These are phyloP conservation scores for Amanita muscaria DNA, from an alignment of 768 basidiomycete species.

Conservation along the genomic window DNA sequence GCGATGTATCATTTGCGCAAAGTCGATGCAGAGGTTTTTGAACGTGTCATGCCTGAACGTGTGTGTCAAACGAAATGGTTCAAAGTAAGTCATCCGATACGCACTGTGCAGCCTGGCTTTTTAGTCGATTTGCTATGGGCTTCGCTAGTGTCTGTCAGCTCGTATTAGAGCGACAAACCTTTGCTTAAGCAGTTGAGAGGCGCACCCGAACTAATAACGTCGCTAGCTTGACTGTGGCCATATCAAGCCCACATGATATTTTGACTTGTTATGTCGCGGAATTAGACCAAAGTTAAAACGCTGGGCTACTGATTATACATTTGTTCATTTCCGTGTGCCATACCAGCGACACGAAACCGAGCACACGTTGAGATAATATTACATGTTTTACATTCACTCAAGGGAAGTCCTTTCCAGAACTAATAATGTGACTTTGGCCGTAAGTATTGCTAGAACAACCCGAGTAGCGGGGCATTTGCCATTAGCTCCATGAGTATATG, in stretches of 20 bases:
- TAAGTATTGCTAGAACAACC: too few relatives aligned
- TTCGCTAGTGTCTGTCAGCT: slow-evolving; percentile 66
- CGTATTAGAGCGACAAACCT: slow-evolving; percentile 1
- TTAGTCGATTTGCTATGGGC: slow-evolving; percentile 63
- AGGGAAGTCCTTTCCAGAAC: too few relatives aligned
- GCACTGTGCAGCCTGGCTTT: slow-evolving; percentile 65
- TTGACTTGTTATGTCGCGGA: neutral
- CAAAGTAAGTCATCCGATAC: slow-evolving; percentile 16
- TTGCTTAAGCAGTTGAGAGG: neutral
- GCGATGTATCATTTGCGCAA: slow-evolving; percentile 73
- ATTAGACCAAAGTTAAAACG: too few relatives aligned
- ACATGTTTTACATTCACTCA: too few relatives aligned
- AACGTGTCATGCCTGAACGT: slow-evolving; percentile 57
- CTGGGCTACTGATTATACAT: too few relatives aligned
- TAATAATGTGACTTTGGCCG: too few relatives aligned
- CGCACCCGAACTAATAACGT: slow-evolving; percentile 63
- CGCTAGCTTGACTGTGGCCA: slow-evolving; percentile 71
- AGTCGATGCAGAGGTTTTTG: slow-evolving; percentile 56
- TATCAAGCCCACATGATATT: slow-evolving; percentile 16
- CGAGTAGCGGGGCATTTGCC: too few relatives aligned
- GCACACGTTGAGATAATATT: too few relatives aligned
- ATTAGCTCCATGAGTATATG: too few relatives aligned
- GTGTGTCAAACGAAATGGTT: slow-evolving; percentile 1
- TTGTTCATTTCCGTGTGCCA: too few relatives aligned
- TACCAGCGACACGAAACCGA: too few relatives aligned